A percentile compares a stretch with the other conserved stretches of the same genome.
Evolutionary conservation across 805 yeast genomes (phyloP).

Genomic region (Candida sithepensis): DNA sequence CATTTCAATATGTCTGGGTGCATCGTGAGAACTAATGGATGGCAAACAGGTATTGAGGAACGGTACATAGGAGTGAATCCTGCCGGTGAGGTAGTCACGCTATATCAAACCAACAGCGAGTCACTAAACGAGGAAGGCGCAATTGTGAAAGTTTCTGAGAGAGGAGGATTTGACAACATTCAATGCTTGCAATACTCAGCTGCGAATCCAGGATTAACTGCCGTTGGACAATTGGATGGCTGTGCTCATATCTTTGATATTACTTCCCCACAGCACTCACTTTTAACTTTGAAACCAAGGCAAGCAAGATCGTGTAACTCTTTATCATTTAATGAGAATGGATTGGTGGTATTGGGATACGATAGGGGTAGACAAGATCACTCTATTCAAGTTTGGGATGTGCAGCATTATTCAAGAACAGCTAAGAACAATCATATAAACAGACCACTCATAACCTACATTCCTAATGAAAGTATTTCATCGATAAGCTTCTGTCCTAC

Average conservation of each 20-base stretch:
- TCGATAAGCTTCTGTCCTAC: conserved; percentile 66
- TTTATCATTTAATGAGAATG: conserved; percentile 61
- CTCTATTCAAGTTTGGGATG: conserved; percentile 77
- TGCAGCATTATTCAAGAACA: conserved; percentile 51
- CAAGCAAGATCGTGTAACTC: conserved; percentile 75
- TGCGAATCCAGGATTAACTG: conserved; percentile 52
- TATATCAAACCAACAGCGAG: conserved; percentile 52
- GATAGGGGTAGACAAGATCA: conserved; percentile 76
- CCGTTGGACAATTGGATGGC: conserved; percentile 76
- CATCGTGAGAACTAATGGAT: conserved; percentile 52
- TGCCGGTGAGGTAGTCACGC: conserved; percentile 72
- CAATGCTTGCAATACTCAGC: conserved; percentile 65
- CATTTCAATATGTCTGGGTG: conserved; percentile 48
- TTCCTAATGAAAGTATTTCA: conserved; percentile 71
- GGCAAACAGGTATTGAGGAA: conserved; percentile 58
- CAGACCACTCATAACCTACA: conserved; percentile 53
- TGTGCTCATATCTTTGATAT: conserved; percentile 61
- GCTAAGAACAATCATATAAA: conserved; percentile 47
- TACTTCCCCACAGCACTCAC: conserved; percentile 30
- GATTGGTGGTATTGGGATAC: conserved; percentile 70
- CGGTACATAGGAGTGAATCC: conserved; percentile 69
- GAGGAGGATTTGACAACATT: conserved; percentile 64
- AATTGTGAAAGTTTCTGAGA: conserved; percentile 46
- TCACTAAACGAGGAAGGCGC: conserved; percentile 42
- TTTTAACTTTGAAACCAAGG: conserved; percentile 50